Percentiles rank a stretch among this genome's conserved stretches.
phyloP scores from a whole-genome alignment of 768 basidiomycete genomes.

The Tylopilus plumbeoviolaceoides region DNA sequence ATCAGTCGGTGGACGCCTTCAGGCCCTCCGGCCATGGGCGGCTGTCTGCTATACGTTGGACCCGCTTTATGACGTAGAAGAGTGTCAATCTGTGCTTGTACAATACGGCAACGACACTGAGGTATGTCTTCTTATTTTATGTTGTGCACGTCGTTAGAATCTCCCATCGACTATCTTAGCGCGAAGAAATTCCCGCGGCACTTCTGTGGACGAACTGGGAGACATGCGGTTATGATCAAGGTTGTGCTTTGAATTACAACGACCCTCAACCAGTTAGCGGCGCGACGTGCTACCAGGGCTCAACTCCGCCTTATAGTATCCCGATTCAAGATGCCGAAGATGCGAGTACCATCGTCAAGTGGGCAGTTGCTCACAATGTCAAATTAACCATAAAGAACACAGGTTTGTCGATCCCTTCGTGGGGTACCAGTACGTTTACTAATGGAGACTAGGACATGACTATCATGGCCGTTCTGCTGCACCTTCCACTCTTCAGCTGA shows the following conservation, averaged over 20 bases:
- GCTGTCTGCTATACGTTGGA: slow-evolving; percentile 19
- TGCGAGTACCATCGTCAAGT: slow-evolving; percentile 16
- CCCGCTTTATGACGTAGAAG: slow-evolving; percentile 11
- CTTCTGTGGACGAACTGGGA: slow-evolving; percentile 25
- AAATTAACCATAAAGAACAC: slow-evolving; percentile 22
- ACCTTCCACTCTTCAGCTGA: slow-evolving; percentile 22
- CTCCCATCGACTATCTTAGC: slow-evolving; percentile 5
- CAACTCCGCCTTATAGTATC: slow-evolving; percentile 18
- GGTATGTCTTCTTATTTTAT: slow-evolving; percentile 1
- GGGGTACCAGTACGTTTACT: background rate
- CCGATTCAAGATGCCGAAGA: slow-evolving; percentile 16
- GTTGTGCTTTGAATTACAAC: slow-evolving; percentile 16
- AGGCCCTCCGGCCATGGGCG: slow-evolving; percentile 19
- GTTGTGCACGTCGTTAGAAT: background rate
- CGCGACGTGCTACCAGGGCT: slow-evolving; percentile 16
- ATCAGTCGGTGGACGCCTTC: slow-evolving; percentile 16
- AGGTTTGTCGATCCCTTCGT: slow-evolving; percentile 2
- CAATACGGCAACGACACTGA: slow-evolving; percentile 13
- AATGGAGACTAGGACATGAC: slow-evolving; percentile 16
- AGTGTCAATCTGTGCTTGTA: slow-evolving; percentile 12
- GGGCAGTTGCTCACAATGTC: slow-evolving; percentile 17
- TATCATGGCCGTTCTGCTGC: slow-evolving; percentile 20
- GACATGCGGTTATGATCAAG: slow-evolving; percentile 13
- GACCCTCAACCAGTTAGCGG: slow-evolving; percentile 15
- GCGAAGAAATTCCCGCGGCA: slow-evolving; percentile 11